These are phyloP conservation scores for Fusarium sp. DNA, from an alignment of 2,329 filamentous ascomycete genomes.

Conservation along the genomic window DNA sequence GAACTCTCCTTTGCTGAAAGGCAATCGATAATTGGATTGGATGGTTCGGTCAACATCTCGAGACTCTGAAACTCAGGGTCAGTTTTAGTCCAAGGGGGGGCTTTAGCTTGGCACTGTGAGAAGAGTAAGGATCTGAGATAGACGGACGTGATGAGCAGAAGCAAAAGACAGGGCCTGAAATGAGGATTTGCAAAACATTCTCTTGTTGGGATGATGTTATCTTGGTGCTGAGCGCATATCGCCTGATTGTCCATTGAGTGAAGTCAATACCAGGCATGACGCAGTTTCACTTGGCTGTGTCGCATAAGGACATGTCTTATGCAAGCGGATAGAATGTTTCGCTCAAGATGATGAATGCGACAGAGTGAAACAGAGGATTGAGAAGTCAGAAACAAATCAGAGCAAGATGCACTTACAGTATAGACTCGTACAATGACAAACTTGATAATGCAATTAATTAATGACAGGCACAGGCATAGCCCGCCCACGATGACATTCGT, in stretches of 20 bases:
- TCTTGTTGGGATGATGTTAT: background rate
- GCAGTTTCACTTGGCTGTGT: constrained; percentile 5
- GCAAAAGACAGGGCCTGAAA: constrained; percentile 1
- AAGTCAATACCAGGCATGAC: background rate
- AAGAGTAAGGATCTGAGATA: constrained; percentile 16
- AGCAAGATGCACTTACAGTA: background rate
- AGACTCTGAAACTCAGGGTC: constrained; percentile 37
- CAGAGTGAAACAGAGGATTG: constrained; percentile 27
- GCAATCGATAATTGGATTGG: background rate
- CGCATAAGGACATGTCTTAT: background rate
- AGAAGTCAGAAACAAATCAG: constrained; percentile 9
- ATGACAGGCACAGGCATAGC: background rate
- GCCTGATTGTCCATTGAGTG: background rate
- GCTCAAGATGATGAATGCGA: background rate
- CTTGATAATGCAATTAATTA: background rate
- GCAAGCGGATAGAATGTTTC: constrained; percentile 3
- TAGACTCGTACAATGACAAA: background rate
- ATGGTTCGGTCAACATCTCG: constrained; percentile 26
- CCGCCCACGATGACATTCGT: background rate
- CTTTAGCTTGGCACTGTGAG: constrained; percentile 6
- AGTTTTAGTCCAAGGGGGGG: constrained; percentile 28
- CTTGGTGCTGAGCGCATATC: background rate
- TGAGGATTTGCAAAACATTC: constrained; percentile 17
- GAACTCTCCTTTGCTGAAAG: background rate
- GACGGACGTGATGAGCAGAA: constrained; percentile 4